phyloP scores from a whole-genome alignment of 169 alveolate genomes.

The Cryptosporidium ubiquitum region DNA sequence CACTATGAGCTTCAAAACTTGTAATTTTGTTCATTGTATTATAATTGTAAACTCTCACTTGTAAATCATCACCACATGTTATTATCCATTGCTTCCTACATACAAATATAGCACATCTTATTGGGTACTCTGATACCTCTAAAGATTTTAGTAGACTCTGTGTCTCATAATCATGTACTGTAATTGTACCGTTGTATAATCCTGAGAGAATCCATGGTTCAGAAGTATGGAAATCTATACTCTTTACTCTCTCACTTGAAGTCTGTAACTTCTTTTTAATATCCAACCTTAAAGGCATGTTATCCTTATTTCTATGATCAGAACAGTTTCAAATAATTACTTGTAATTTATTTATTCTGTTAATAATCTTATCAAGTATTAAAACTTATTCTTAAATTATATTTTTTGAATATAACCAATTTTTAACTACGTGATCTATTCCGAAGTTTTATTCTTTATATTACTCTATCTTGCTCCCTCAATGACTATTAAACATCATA shows the following conservation, averaged over 20 bases:
- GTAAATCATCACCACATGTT: conserved; percentile 93
- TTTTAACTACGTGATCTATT: background rate
- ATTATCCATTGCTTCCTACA: conserved; percentile 94
- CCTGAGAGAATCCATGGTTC: conserved; percentile 96
- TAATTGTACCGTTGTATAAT: conserved; percentile 92
- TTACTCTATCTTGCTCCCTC: background rate
- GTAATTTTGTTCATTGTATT: conserved; percentile 95
- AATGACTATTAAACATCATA: background rate
- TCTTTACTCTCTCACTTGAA: conserved; percentile 94
- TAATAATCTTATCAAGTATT: too few species aligned
- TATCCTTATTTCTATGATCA: background rate
- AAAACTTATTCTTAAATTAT: too few species aligned
- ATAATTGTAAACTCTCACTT: conserved; percentile 94
- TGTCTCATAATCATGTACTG: conserved; percentile 88
- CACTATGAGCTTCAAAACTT: conserved; percentile 96
- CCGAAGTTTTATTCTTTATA: too few species aligned
- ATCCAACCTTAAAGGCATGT: conserved; percentile 93
- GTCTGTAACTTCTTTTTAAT: conserved; percentile 92
- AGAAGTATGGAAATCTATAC: conserved; percentile 95
- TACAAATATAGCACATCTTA: conserved; percentile 95
- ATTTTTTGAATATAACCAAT: too few species aligned
- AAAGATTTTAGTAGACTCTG: conserved; percentile 92
- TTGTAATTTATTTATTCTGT: background rate
- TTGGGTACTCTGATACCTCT: conserved; percentile 93
- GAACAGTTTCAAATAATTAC: background rate